These are phyloP conservation scores for Acanthochlamys bracteata DNA, from an alignment of 106 monocot species.

Conservation along the genomic window DNA sequence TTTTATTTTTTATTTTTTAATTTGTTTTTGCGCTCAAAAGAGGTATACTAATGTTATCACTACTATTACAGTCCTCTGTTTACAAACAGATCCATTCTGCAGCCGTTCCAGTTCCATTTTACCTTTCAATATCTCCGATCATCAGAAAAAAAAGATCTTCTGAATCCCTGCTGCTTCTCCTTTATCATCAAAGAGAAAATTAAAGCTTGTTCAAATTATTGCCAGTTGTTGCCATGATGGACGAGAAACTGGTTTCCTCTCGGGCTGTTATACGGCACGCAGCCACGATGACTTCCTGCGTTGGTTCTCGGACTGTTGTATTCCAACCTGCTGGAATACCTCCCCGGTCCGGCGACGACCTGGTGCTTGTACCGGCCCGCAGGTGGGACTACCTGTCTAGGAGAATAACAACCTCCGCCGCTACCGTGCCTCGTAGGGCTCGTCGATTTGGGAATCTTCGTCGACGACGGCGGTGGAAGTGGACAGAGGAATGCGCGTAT, in stretches of 20 bases:
- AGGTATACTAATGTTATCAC: too few species aligned
- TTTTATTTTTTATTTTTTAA: too few species aligned
- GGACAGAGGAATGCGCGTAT: conserved; percentile 59
- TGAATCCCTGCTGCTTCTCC: too few species aligned
- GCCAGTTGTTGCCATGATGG: conserved; percentile 30
- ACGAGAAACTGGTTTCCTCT: conserved; percentile 17
- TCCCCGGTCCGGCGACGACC: neutral
- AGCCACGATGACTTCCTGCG: conserved; percentile 1
- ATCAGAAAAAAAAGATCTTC: too few species aligned
- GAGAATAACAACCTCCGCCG: neutral
- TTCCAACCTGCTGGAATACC: neutral
- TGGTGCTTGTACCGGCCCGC: conserved; percentile 8
- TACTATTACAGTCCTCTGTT: too few species aligned
- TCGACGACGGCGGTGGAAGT: conserved; percentile 6
- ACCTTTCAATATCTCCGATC: too few species aligned
- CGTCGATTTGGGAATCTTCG: neutral
- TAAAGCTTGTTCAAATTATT: conserved; percentile 3
- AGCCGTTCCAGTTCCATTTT: too few species aligned
- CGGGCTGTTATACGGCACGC: neutral
- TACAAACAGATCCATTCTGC: too few species aligned
- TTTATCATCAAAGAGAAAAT: too few species aligned
- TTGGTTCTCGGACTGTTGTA: neutral
- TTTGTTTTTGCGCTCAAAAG: too few species aligned
- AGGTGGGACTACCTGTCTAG: neutral
- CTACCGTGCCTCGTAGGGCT: neutral